These are phyloP conservation scores for Colletotrichum filicis DNA, from an alignment of 2,329 filamentous ascomycete genomes.

Conservation along the genomic window DNA sequence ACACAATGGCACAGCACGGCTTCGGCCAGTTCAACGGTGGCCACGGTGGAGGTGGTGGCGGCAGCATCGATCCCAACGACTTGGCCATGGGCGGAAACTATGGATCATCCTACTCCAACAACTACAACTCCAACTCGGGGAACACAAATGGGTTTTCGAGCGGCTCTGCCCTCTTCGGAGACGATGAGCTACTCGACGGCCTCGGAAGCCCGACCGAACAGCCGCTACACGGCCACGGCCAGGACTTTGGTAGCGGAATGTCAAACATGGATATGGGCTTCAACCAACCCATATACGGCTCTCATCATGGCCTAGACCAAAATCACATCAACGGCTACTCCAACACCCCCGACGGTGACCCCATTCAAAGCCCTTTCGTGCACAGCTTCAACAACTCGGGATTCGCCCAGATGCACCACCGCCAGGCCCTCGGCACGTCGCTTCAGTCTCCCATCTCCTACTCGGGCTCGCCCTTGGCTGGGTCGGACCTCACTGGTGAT, in stretches of 20 bases:
- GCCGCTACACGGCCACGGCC: conserved; percentile 62
- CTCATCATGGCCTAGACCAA: conserved; percentile 72
- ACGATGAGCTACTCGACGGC: conserved; percentile 88
- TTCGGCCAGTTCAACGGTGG: conserved; percentile 67
- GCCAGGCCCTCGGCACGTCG: conserved; percentile 65
- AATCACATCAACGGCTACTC: conserved; percentile 84
- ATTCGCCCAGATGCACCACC: conserved; percentile 76
- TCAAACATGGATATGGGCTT: conserved; percentile 68
- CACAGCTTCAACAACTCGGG: conserved; percentile 82
- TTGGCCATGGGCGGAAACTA: conserved; percentile 75
- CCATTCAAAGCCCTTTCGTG: conserved; percentile 90
- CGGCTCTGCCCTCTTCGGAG: conserved; percentile 82
- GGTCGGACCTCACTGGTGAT: conserved; percentile 61
- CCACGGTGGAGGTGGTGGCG: conserved; percentile 52
- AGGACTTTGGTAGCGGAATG: conserved; percentile 65
- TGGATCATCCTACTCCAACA: conserved; percentile 66
- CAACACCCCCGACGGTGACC: conserved; percentile 89
- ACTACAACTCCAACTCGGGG: conserved; percentile 64
- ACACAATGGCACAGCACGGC: conserved; percentile 64
- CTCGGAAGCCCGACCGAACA: conserved; percentile 69
- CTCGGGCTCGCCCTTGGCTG: conserved; percentile 60
- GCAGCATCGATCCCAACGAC: conserved; percentile 85
- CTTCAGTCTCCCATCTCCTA: conserved; percentile 64
- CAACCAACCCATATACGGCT: conserved; percentile 61
- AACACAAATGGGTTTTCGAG: conserved; percentile 79